phyloP scores from a whole-genome alignment of 2,329 filamentous ascomycete genomes.

The Xylariaceae sp. region DNA sequence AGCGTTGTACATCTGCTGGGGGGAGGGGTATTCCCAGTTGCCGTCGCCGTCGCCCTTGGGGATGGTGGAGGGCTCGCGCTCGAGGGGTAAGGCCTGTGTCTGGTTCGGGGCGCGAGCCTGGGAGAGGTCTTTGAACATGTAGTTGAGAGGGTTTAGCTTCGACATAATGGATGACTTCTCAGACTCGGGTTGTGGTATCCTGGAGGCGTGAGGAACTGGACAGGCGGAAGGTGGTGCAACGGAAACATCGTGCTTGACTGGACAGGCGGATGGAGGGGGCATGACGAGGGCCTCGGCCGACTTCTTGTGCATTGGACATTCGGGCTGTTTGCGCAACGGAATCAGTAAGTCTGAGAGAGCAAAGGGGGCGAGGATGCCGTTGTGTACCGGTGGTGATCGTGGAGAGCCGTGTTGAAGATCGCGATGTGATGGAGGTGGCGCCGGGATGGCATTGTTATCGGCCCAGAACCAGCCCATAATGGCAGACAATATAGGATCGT shows the following conservation, averaged over 20 bases:
- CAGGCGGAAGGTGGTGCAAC: slow-evolving; percentile 27
- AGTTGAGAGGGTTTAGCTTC: slow-evolving; percentile 72
- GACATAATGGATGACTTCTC: slow-evolving; percentile 47
- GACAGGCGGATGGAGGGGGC: slow-evolving; percentile 27
- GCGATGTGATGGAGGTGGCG: slow-evolving; percentile 24
- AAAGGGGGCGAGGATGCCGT: neutral
- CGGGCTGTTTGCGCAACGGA: slow-evolving; percentile 34
- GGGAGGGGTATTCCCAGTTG: slow-evolving; percentile 97
- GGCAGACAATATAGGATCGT: neutral
- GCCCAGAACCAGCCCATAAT: slow-evolving; percentile 64
- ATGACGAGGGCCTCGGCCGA: slow-evolving; percentile 43
- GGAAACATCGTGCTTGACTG: slow-evolving; percentile 25
- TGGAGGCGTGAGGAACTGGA: slow-evolving; percentile 42
- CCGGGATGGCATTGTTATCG: slow-evolving; percentile 35
- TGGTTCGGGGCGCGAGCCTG: slow-evolving; percentile 75
- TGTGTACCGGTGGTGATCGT: slow-evolving; percentile 39
- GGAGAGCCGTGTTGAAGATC: slow-evolving; percentile 20
- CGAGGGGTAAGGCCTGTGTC: slow-evolving; percentile 67
- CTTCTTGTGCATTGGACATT: slow-evolving; percentile 54
- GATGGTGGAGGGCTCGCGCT: slow-evolving; percentile 82
- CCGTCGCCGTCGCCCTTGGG: slow-evolving; percentile 74
- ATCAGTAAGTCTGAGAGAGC: slow-evolving; percentile 18
- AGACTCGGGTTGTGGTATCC: slow-evolving; percentile 17
- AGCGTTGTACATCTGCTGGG: slow-evolving; percentile 99
- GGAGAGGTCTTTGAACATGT: slow-evolving; percentile 87